These are phyloP conservation scores for Cyclostephanos tholiformis DNA, from an alignment of 108 stramenopile genomes.

Conservation along the genomic window DNA sequence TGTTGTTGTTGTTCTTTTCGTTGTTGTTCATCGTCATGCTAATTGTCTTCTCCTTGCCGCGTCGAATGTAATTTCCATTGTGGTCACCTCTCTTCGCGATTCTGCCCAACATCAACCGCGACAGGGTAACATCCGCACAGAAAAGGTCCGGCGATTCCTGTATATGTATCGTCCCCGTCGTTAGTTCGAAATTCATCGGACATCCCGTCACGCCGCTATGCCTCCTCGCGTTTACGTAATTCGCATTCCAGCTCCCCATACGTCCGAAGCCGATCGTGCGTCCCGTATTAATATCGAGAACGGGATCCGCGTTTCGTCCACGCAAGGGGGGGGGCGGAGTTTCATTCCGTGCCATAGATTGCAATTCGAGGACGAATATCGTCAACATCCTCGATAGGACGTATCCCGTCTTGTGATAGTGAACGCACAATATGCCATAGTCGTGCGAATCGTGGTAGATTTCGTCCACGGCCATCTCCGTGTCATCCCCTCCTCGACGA, in stretches of 20 bases:
- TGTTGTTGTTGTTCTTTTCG: neutral
- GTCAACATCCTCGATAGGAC: slow-evolving; percentile 37
- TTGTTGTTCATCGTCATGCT: neutral
- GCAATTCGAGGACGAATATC: slow-evolving; percentile 17
- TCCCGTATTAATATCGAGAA: slow-evolving; percentile 13
- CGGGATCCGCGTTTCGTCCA: neutral
- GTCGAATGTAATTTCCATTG: too few species aligned
- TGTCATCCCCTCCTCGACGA: neutral
- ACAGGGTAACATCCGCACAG: slow-evolving; percentile 23
- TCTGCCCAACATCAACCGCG: neutral
- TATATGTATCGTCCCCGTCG: slow-evolving; percentile 17
- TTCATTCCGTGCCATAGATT: neutral
- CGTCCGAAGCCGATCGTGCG: slow-evolving; percentile 27
- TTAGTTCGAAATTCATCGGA: slow-evolving; percentile 13
- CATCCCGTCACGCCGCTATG: slow-evolving; percentile 3
- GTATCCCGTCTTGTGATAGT: slow-evolving; percentile 50
- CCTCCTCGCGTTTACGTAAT: neutral
- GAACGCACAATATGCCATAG: slow-evolving; percentile 21
- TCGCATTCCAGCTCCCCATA: slow-evolving; percentile 6
- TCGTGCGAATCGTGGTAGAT: slow-evolving; percentile 12
- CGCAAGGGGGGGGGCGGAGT: neutral
- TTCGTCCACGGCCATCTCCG: neutral
- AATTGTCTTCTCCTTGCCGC: too few species aligned
- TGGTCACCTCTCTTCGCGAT: too few species aligned
- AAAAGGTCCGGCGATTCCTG: slow-evolving; percentile 44